Evolutionary conservation across 441 rosid genomes (phyloP).

Genomic region (Erodium trifolium): DNA sequence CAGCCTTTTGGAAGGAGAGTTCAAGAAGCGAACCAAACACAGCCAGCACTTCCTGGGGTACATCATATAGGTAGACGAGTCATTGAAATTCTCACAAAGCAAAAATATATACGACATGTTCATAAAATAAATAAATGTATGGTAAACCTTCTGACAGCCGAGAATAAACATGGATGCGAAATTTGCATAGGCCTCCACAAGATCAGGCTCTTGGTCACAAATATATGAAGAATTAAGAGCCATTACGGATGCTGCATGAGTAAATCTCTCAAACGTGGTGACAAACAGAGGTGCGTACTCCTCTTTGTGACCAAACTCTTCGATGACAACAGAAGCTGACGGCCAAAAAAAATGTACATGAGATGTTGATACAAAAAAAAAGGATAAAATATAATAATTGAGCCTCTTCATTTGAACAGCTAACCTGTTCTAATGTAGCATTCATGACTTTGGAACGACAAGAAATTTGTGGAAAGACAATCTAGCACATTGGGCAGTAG

Average conservation of each 20-base stretch:
- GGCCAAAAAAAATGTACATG: slow-evolving; percentile 6
- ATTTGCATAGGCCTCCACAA: slow-evolving; percentile 92
- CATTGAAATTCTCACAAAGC: slow-evolving; percentile 13
- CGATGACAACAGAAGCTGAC: slow-evolving; percentile 80
- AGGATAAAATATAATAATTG: not conserved
- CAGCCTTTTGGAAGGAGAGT: slow-evolving; percentile 91
- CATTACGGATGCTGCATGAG: slow-evolving; percentile 72
- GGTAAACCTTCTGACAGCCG: slow-evolving; percentile 68
- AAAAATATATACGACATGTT: slow-evolving; percentile 11
- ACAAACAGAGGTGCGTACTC: slow-evolving; percentile 73
- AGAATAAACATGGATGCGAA: slow-evolving; percentile 75
- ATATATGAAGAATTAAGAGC: slow-evolving; percentile 85
- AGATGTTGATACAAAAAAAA: slow-evolving; percentile 4
- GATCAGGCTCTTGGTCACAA: slow-evolving; percentile 98
- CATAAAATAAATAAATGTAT: slow-evolving; percentile 6
- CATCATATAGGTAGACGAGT: slow-evolving; percentile 17
- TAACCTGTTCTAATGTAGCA: slow-evolving; percentile 92
- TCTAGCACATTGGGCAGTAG: slow-evolving; percentile 76
- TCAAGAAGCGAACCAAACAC: slow-evolving; percentile 75
- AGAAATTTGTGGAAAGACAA: slow-evolving; percentile 77
- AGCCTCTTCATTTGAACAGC: slow-evolving; percentile 11
- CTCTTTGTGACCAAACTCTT: slow-evolving; percentile 86
- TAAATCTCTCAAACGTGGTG: slow-evolving; percentile 77
- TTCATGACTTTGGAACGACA: slow-evolving; percentile 74
- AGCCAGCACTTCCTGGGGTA: slow-evolving; percentile 67